phyloP scores from a whole-genome alignment of 352 stramenopile species.

The Globisporangium echinulatum region DNA sequence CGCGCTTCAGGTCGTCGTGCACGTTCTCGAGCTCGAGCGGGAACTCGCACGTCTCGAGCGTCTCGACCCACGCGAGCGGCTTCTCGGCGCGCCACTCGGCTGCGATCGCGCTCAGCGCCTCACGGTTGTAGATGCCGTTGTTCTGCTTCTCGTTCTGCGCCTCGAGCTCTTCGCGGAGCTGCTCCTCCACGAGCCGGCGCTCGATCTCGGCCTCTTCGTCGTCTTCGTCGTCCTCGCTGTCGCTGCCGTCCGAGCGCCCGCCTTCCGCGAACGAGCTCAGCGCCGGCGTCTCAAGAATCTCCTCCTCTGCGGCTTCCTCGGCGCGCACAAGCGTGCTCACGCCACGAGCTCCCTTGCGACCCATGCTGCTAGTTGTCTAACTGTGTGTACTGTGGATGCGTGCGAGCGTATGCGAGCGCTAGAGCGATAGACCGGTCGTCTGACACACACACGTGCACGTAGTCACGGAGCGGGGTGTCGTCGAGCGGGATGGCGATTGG shows the following conservation, averaged over 20 bases:
- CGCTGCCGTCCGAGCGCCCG: constrained; percentile 14
- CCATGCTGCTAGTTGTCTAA: constrained; percentile 16
- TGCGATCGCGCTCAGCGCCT: constrained; percentile 56
- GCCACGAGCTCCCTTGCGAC: constrained; percentile 26
- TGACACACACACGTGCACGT: too few species aligned
- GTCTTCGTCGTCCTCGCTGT: constrained; percentile 37
- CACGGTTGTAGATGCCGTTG: constrained; percentile 65
- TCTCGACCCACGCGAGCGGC: constrained; percentile 70
- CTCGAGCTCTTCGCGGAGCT: constrained; percentile 39
- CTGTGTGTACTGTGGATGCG: too few species aligned
- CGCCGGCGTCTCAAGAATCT: constrained; percentile 80
- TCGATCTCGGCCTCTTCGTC: constrained; percentile 70
- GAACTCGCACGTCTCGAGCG: constrained; percentile 60
- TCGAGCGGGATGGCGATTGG: too few species aligned
- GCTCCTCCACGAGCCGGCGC: constrained; percentile 64
- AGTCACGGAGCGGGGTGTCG: too few species aligned
- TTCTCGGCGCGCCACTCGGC: constrained; percentile 47
- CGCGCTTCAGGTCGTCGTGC: constrained; percentile 85
- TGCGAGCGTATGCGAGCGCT: too few species aligned
- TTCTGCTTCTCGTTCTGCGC: constrained; percentile 30
- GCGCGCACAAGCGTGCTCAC: constrained; percentile 60
- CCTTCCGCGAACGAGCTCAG: constrained; percentile 38
- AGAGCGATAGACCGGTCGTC: too few species aligned
- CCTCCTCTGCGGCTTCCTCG: constrained; percentile 68
- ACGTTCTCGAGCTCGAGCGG: constrained; percentile 66